Evolutionary conservation across 108 stramenopile genomes (phyloP).

Genomic region (Cyclotella choctawhatcheeana): DNA sequence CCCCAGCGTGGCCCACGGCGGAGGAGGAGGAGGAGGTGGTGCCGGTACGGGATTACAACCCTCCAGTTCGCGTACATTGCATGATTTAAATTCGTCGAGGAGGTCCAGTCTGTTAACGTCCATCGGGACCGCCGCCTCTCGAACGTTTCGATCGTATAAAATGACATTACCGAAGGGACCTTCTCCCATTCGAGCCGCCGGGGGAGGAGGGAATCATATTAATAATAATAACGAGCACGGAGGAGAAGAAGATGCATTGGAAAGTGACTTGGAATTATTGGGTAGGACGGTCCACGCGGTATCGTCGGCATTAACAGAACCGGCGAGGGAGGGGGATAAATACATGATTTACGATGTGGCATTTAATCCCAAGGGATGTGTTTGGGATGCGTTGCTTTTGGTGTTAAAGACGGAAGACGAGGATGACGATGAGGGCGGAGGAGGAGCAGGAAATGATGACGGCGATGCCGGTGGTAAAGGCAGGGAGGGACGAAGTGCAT

Average conservation of each 20-base stretch:
- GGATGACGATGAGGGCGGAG: slow-evolving; percentile 25
- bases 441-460: slow-evolving; percentile 1
- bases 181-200: slow-evolving; percentile 16
- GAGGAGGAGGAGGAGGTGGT: slow-evolving; percentile 1
- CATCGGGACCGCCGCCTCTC: slow-evolving; percentile 40
- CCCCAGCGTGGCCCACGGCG: not conserved
- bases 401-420: slow-evolving; percentile 26
- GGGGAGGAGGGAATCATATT: not conserved
- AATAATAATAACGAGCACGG: not conserved
- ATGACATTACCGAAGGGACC: slow-evolving; percentile 40
- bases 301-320: slow-evolving; percentile 41
- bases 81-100: slow-evolving; percentile 33
- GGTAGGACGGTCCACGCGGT: slow-evolving; percentile 53
- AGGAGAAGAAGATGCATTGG: slow-evolving; percentile 21
- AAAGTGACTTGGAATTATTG: slow-evolving; percentile 45
- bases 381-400: slow-evolving; percentile 50
- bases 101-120: slow-evolving; percentile 29
- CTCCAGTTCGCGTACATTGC: slow-evolving; percentile 28
- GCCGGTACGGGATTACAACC: slow-evolving; percentile 31
- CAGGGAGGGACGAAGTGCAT: not conserved
- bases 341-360: slow-evolving; percentile 47
- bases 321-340: slow-evolving; percentile 36
- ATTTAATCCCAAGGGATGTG: slow-evolving; percentile 55
- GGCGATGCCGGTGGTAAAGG: not conserved
- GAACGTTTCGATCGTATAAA: slow-evolving; percentile 50